A percentile compares a stretch with the other conserved stretches of the same genome.
phyloP scores from a whole-genome alignment of 768 basidiomycete species.

The Trametes cingulata region DNA sequence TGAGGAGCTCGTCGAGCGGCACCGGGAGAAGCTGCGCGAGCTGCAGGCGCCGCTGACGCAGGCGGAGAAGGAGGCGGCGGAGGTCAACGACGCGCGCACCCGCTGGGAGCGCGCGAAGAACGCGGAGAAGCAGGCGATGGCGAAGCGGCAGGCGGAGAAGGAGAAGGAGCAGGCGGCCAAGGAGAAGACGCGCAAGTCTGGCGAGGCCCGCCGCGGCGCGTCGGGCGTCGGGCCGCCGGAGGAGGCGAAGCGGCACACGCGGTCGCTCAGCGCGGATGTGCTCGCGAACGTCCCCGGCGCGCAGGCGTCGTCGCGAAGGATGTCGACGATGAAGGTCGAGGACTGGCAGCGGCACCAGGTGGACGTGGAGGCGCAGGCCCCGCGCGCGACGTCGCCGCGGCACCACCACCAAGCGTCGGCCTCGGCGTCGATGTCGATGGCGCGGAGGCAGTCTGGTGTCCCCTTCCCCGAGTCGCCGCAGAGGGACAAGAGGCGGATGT shows the following conservation, averaged over 20 bases:
- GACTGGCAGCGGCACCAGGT: conserved; percentile 82
- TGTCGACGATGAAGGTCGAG: conserved; percentile 80
- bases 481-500: conserved; percentile 33
- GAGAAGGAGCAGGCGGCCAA: conserved; percentile 52
- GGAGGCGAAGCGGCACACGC: conserved; percentile 25
- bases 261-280: conserved; percentile 63
- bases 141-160: conserved; percentile 71
- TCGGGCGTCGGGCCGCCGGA: neutral
- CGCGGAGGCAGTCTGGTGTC: conserved; percentile 43
- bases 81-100: conserved; percentile 70
- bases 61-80: conserved; percentile 74
- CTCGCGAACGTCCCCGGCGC: conserved; percentile 45
- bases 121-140: conserved; percentile 73
- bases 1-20: conserved; percentile 85
- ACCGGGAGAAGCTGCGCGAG: conserved; percentile 79
- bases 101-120: conserved; percentile 83
- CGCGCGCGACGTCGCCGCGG: conserved; percentile 11
- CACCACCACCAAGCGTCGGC: conserved; percentile 25
- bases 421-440: conserved; percentile 41
- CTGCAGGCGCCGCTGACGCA: conserved; percentile 85
- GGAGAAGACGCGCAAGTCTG: conserved; percentile 16
- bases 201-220: conserved; percentile 10
- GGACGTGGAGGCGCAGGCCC: conserved; percentile 23
- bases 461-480: conserved; percentile 56
- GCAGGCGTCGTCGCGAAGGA: conserved; percentile 52